Base-by-base conservation (phyloP, 2,329 filamentous ascomycete genomes). In the Ramularia collo-cygni region DNA sequence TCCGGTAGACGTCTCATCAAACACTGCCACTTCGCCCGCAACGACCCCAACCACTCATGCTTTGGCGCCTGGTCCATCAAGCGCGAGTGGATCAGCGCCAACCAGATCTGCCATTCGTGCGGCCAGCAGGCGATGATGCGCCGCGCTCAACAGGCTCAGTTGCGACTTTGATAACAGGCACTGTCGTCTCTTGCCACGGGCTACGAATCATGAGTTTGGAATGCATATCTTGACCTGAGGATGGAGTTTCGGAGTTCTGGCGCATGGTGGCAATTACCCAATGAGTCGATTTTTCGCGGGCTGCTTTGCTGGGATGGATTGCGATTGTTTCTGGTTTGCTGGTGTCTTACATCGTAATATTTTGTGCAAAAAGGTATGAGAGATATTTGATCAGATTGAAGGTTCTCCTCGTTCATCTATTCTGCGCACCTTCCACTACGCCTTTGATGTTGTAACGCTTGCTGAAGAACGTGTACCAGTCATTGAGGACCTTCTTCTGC, bases 401-500 rank as follows among this genome's bases (percentile, higher is more conserved):
- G 32, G 37, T 26, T 35, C 40, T 26, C 19, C 21, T 30, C 37
- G 47, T 44, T 27, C 50, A 47, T 18, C 47, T 52, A 43, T 62
- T 62, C 34, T 52, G 52, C 2, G 59, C 56, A 12, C 58, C 58
- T 40, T 60, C 57, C 9, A 66, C 63, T 40, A 58, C 59, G 37
- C 86, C 87, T 33, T 93, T 79, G 37, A 96, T 76, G 56, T 95
- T 96, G 69, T 98, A 98, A 42, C 92, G 76, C 71, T 96, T 98
- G 52, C 83, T 86, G 66, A 98, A 98, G 67, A 94, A 98, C 2
- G 84, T 94, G 48, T 83, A 79, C 92, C 92, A 98, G 63, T 98
- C 92, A 38, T 90, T 76, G 46, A 98, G 68, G 3, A 84, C 81
- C 17, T 77, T 78, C 69, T 92, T 86, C 63, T 95, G 81, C 65